Evolutionary conservation across 345 rosid genomes (phyloP), one percentile per base, ranked within the genome.

Genomic region (Laguncularia racemosa): DNA sequence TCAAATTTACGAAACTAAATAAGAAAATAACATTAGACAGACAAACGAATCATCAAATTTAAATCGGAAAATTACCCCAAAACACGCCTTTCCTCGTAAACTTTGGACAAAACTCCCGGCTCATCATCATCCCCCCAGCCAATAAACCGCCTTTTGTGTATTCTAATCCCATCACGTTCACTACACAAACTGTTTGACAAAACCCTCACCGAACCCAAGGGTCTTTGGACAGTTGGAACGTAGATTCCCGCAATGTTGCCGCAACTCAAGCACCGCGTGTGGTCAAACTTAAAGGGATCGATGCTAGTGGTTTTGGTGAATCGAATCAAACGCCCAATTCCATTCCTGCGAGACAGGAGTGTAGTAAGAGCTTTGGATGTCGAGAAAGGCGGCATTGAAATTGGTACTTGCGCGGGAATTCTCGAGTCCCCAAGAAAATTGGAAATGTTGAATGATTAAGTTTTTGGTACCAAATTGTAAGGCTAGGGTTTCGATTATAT

Each of bases 111-210:
- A 70, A 71, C 85, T 57, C 81, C 73, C 14, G 85, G 92, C 72
- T 89, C 97, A 63, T 93, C 99, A 0, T 91, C 96, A 50, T 93
- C 96, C 19, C 99, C 96, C 23, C 96, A 89, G 8, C 99, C 99
- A 52, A 93, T 79, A 81, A 93, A 87, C 59, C 59, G 77, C 72
- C 93, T 83, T 57, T 67, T 79, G 44, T 80, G 98, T 55, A 66
- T 9, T 6, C 9, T 33, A 33, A 7, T 33, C 40, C 40, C 6
- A 45, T 50, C 19, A 20, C 13, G 46, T 16, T 52, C 59, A 51
- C 52, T 50, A 11, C 46, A 58, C 14, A 62, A 59, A 16, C 65
- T 56, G 13, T 72, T 48, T 46, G 48, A 62, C 28, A 20, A 56
- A 21, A 61, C 51, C 33, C 55, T 4, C 56, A 28, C 40, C 44